Base-by-base conservation (phyloP, 345 rosid species). In the Theobroma cacao region DNA sequence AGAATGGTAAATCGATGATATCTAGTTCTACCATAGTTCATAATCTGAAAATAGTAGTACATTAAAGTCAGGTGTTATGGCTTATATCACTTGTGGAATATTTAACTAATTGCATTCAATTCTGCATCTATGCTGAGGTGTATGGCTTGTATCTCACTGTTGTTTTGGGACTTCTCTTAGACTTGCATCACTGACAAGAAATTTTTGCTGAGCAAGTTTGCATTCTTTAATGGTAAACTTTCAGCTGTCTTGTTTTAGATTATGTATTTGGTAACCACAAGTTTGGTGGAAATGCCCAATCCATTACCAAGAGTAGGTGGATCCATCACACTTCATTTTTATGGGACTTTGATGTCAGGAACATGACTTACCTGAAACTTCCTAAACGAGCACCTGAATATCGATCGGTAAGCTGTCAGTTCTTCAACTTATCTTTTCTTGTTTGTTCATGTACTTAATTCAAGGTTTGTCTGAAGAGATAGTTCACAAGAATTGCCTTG, bases 241-340 rank as follows among this genome's bases (percentile, higher is more conserved):
- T 55, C 43, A 13, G 60, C 41, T 9, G 15, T 80, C 66, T 78
- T 53, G n/a, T 77, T 79, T 30, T 76, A 95, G 98, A 91, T 91
- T 95, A 95, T 76, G 97, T 90, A 2, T 95, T 93, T 67, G 94
- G 93, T 50, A 80, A 90, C 76, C 87, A 63, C 66, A 95, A 95
- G 58, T 93, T 95, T 78, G 98, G 95, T 70, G 98, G 98, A 60
- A 95, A 95, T 82, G 95, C 98, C 56, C 97, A 95, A 48, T 93
- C 97, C 7, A 91, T 95, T 53, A 90, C 85, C 10, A 93, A 83
- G 85, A 86, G 58, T 72, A 84, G 95, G 50, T 93, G 97, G 97
- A 85, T 91, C 76, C 98, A 93, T 80, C 98, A 95, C 79, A 93
- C 98, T 4, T 95, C 98, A 7, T 93, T 91, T 75, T 50, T 93